Conservation (phyloP, 257 asterid species). For the Capsicum baccatum region DNA sequence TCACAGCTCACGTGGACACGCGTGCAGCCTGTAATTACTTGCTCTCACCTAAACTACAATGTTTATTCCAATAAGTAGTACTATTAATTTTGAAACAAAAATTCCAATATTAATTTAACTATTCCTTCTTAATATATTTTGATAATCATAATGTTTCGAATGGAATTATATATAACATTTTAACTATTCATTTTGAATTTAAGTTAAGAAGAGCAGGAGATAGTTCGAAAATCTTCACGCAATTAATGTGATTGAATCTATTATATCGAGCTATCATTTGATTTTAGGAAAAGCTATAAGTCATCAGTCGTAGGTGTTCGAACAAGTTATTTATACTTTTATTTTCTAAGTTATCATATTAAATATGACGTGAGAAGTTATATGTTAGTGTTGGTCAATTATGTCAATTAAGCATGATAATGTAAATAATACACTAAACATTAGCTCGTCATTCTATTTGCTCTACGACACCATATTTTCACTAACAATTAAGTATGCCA, state of each 20-base stretch:
- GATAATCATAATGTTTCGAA: no score
- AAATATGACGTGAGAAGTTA: neutral
- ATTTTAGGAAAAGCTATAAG: no score
- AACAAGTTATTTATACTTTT: neutral
- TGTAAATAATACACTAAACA: neutral
- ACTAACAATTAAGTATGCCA: no score
- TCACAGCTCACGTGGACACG: conserved; percentile 43
- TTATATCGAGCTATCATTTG: no score
- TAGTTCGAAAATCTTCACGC: neutral
- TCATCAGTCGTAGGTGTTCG: no score
- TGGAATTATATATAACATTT: no score
- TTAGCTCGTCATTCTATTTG: neutral
- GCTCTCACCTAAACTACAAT: neutral
- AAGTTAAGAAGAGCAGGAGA: no score
- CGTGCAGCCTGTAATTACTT: conserved; percentile 39
- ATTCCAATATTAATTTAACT: no score
- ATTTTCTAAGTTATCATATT: neutral
- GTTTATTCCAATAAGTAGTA: neutral
- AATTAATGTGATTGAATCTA: no score
- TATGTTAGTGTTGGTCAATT: neutral
- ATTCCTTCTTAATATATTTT: no score
- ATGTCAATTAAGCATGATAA: neutral
- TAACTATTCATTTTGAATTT: no score
- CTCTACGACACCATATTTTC: neutral
- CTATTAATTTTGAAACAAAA: no score